Percentiles rank a stretch among this genome's conserved stretches.
Conservation (phyloP, 2,329 filamentous ascomycete genomes). For the Ceratocystis cacaofunesta region DNA sequence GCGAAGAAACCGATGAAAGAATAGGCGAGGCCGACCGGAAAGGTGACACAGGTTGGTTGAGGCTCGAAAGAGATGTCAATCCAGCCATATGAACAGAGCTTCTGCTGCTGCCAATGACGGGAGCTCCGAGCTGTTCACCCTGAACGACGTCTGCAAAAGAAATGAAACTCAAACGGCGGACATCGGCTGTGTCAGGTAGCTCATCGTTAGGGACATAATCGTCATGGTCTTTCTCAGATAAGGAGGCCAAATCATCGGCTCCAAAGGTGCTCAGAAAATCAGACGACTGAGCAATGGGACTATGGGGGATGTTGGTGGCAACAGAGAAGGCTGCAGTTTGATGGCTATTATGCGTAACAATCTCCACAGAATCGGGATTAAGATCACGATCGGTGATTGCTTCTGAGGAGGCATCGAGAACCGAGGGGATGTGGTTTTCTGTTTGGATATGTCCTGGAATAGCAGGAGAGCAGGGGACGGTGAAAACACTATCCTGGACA, state of each 20-base stretch:
- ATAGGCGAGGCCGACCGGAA: slow-evolving; percentile 32
- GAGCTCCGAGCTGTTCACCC: slow-evolving; percentile 54
- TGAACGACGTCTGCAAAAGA: slow-evolving; percentile 94
- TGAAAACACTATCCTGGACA: slow-evolving; percentile 62
- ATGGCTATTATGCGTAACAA: slow-evolving; percentile 73
- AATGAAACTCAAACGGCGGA: slow-evolving; percentile 81
- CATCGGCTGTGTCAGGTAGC: slow-evolving; percentile 37
- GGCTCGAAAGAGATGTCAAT: slow-evolving; percentile 40
- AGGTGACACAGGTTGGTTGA: slow-evolving; percentile 63
- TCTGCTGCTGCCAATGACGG: slow-evolving; percentile 37
- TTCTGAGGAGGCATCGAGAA: slow-evolving; percentile 78
- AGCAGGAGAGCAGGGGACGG: slow-evolving; percentile 62
- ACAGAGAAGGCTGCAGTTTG: slow-evolving; percentile 62
- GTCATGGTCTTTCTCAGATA: slow-evolving; percentile 34
- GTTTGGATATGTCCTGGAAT: slow-evolving; percentile 88
- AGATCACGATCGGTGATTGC: slow-evolving; percentile 79
- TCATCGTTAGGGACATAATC: slow-evolving; percentile 57
- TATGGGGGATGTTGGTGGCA: slow-evolving; percentile 28
- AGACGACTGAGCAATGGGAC: slow-evolving; percentile 25
- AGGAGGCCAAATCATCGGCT: slow-evolving; percentile 43
- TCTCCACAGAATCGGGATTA: slow-evolving; percentile 81
- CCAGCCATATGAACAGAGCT: slow-evolving; percentile 58
- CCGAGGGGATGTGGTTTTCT: slow-evolving; percentile 84
- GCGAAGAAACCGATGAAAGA: slow-evolving; percentile 54
- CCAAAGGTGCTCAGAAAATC: slow-evolving; percentile 34